A percentile compares a stretch with the other conserved stretches of the same genome.
Conservation (phyloP, 257 asterid species). For the Leonotis leonurus region DNA sequence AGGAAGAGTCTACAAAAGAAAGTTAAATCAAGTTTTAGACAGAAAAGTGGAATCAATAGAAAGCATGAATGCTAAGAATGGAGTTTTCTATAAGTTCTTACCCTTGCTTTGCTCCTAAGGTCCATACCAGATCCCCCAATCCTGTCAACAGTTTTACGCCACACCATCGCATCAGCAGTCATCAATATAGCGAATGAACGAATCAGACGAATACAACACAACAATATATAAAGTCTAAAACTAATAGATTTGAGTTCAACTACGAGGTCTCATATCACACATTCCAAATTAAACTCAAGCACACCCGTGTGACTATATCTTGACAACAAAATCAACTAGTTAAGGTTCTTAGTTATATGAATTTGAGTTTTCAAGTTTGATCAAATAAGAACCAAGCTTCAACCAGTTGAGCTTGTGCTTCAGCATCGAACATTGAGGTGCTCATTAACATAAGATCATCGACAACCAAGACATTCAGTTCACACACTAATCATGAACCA, state of each 20-base stretch:
- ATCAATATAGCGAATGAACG: not conserved
- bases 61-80: too few species aligned
- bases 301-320: not conserved
- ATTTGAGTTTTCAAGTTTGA: not conserved
- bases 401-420: not conserved
- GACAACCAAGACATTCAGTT: too few species aligned
- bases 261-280: too few species aligned
- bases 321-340: not conserved
- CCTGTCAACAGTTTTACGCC: constrained; percentile 35
- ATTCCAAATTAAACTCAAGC: too few species aligned
- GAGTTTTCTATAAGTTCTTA: too few species aligned
- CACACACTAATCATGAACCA: too few species aligned
- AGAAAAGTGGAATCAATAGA: too few species aligned
- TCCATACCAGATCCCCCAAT: constrained; percentile 95
- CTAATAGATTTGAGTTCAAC: not conserved
- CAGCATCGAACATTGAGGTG: not conserved
- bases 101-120: constrained; percentile 91
- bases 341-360: not conserved
- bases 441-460: too few species aligned
- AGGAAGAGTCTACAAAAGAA: constrained; percentile 49
- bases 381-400: not conserved
- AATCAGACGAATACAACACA: not conserved
- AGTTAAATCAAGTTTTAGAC: not conserved
- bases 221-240: not conserved
- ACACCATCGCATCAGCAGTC: not conserved